Conservation (phyloP, 805 yeast species). For the Cyberlindnera veronae region DNA sequence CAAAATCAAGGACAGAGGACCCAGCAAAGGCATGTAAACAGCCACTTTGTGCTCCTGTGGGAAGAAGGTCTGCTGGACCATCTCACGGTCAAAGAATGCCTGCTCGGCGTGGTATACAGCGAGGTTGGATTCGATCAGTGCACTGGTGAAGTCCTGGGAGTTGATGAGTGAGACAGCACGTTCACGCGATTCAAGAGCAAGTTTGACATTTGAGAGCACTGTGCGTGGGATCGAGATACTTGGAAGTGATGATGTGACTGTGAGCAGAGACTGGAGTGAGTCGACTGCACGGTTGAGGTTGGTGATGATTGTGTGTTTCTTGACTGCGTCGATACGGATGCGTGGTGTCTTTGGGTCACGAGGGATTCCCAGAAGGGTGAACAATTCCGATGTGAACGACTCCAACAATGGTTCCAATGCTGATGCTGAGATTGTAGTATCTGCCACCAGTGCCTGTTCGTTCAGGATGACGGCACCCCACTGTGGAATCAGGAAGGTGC, state of each 20-base stretch:
- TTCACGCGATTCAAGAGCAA: slow-evolving; percentile 41
- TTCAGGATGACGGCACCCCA: slow-evolving; percentile 69
- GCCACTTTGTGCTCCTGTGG: slow-evolving; percentile 96
- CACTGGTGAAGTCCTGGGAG: slow-evolving; percentile 39
- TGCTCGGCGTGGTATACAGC: slow-evolving; percentile 37
- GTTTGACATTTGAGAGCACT: slow-evolving; percentile 55
- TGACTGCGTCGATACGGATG: slow-evolving; percentile 62
- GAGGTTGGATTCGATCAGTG: slow-evolving; percentile 54
- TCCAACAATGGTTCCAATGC: slow-evolving; percentile 60
- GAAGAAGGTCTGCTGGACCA: slow-evolving; percentile 93
- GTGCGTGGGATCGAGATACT: slow-evolving; percentile 81
- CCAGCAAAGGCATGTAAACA: slow-evolving; percentile 84
- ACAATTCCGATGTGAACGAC: slow-evolving; percentile 69
- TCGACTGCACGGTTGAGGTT: slow-evolving; percentile 62
- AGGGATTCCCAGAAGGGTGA: slow-evolving; percentile 70
- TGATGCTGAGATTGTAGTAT: slow-evolving; percentile 33
- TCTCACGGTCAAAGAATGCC: slow-evolving; percentile 90
- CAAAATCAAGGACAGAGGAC: slow-evolving; percentile 74
- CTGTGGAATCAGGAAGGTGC: slow-evolving; percentile 68
- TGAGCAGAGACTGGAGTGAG: slow-evolving; percentile 69
- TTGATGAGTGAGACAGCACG: slow-evolving; percentile 29
- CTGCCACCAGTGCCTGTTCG: slow-evolving; percentile 25
- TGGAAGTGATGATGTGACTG: slow-evolving; percentile 63
- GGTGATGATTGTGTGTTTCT: slow-evolving; percentile 53
- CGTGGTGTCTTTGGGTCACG: slow-evolving; percentile 51